Base-by-base conservation (phyloP, 2,329 filamentous ascomycete species). In the Exserohilum turcica region DNA sequence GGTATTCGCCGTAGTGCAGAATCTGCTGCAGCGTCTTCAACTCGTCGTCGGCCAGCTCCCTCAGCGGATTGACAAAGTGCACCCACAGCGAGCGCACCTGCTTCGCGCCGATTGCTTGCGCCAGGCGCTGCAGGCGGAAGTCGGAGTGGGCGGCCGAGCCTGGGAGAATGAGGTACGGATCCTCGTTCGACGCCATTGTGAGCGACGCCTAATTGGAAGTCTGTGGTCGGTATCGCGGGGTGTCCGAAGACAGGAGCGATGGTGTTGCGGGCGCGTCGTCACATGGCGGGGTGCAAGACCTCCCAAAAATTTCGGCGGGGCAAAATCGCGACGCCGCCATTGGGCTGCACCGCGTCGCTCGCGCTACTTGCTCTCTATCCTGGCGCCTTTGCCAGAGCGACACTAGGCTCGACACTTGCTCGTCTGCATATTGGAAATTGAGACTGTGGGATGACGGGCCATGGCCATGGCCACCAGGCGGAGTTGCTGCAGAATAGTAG, bases 1-100 rank as follows among this genome's bases (percentile, higher is more conserved):
- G 84, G 74, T 75, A 75, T 32, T 80, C 82, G 43, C 84, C 85
- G 65, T 88, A 86, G 46, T 80, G 79, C 43, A 88, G 77, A 24
- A 88, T 75, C 66, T 86, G 83, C 63, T 85, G 78, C 46, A 88
- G 71, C 2, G 81, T 77, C 32, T 76, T 74, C 49, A 79, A 75
- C 61, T 86, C 78, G 29, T 77, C 72, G 8, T 76, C 72, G 51
- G 59, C 59, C 42, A 81, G 65, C 46, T 70, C 65, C 52, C 65
- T 65, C 42, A 65, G 52, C 2, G 79, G 78, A 43, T 80, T 76
- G 56, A 81, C 74, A 67, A 79, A 81, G 64, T 82, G 79, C 51
- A 80, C 68, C 78, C 79, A 81, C 21, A 81, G 71, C n/a, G 78
- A 78, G 60, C 78, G 74, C 44, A 80, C 75, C 54, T 78, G 70